Conservation (phyloP, 371 early-diverging fungal species). For the Mucor piriformis region DNA sequence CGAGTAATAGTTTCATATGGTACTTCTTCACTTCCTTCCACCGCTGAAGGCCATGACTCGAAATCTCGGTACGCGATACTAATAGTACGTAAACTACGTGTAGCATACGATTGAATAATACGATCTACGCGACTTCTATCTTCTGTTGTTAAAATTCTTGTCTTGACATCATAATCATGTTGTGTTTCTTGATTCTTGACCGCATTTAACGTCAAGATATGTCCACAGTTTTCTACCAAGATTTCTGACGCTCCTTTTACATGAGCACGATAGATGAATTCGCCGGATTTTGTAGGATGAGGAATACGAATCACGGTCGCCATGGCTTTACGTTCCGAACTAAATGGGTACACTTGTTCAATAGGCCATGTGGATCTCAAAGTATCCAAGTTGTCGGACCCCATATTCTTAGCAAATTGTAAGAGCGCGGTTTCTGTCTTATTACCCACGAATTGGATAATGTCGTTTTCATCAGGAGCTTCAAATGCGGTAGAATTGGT, state of each 20-base stretch:
- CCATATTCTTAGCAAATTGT: slow-evolving; percentile 53
- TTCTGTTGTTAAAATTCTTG: slow-evolving; percentile 50
- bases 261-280: slow-evolving; percentile 61
- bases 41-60: slow-evolving; percentile 54
- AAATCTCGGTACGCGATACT: slow-evolving; percentile 73
- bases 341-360: slow-evolving; percentile 79
- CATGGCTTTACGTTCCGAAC: slow-evolving; percentile 89
- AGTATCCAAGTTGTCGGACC: slow-evolving; percentile 38
- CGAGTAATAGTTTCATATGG: slow-evolving; percentile 51
- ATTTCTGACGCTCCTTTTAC: slow-evolving; percentile 92
- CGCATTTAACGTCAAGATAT: slow-evolving; percentile 38
- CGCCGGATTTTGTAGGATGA: slow-evolving; percentile 27
- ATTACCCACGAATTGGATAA: slow-evolving; percentile 59
- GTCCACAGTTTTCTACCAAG: slow-evolving; percentile 53
- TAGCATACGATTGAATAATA: slow-evolving; percentile 65
- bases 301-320: slow-evolving; percentile 69
- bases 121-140: slow-evolving; percentile 50
- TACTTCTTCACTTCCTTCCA: slow-evolving; percentile 51
- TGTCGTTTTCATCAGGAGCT: slow-evolving; percentile 66
- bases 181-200: slow-evolving; percentile 22
- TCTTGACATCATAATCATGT: slow-evolving; percentile 49
- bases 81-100: slow-evolving; percentile 67
- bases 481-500: slow-evolving; percentile 83
- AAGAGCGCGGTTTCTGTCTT: slow-evolving; percentile 92
- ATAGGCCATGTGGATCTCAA: slow-evolving; percentile 53